Evolutionary conservation across 2,329 filamentous ascomycete species (phyloP), one percentile per base, ranked within the genome.

Genomic region (Davidsoniella eucalypti): DNA sequence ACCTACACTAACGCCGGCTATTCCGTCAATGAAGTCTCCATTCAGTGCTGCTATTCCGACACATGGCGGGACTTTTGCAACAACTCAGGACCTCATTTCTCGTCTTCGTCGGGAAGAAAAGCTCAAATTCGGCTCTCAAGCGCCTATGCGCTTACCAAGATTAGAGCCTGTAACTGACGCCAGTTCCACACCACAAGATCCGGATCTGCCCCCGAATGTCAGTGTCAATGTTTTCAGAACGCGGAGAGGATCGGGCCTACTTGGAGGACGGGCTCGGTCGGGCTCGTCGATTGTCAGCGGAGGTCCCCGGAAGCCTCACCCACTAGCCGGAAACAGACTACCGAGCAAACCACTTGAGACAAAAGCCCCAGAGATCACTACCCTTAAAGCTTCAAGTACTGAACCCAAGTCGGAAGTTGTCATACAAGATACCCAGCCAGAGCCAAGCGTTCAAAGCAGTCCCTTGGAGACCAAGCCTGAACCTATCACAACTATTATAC

Each of bases 381-480:
- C 29, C 12, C 3, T 9, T 23, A 23, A 23, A 23, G 12, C 29
- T 33, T 9, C 8, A 33, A 9, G 29, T 9, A 38, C n/a, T 21
- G 33, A 9, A 18, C 5, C 43, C 12, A 40, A 33, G 23, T 17
- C 14, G 8, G 25, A 47, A 37, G 39, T 42, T 17, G 26, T 38
- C 8, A 64, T 17, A 8, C 10, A 67, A 29, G 54, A 12, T 12
- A 10, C 65, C 0, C 68, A 69, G 2, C 56, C 61, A 0, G 68
- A 60, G 21, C 58, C 71, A 18, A 33, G 8, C 6, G 4, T 12
- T 33, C 29, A 33, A 33, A 9, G 29, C 12, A 9, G 29, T 33
- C 8, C 4, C 8, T 9, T 12, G 8, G 63, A 72, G 49, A 56
- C 72, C 47, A 68, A 71, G 14, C 14, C 36, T n/a, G n/a, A 44